A percentile compares a stretch with the other conserved stretches of the same genome.
Evolutionary conservation across 2,329 filamentous ascomycete genomes (phyloP).

Genomic region (Rhynchosporium agropyri): DNA sequence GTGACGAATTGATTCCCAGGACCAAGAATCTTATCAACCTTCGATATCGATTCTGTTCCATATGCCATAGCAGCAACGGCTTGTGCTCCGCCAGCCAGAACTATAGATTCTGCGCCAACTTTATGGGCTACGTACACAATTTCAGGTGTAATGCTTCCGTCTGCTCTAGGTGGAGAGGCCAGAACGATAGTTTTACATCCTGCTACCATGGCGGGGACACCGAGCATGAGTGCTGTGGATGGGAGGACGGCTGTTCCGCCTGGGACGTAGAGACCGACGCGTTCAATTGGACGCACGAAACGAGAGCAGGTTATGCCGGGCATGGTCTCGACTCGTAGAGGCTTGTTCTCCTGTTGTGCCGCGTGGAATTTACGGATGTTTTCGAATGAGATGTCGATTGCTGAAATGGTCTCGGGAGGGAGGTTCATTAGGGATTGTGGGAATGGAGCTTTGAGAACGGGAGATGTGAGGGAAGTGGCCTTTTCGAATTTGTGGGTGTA

Average conservation of each 20-base stretch:
- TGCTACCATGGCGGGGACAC: conserved; percentile 95
- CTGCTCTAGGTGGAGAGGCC: conserved; percentile 84
- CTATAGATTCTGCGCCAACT: conserved; percentile 92
- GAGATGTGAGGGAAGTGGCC: conserved; percentile 85
- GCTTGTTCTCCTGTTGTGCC: conserved; percentile 82
- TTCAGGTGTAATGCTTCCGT: conserved; percentile 91
- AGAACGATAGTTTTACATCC: conserved; percentile 95
- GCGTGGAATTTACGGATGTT: conserved; percentile 95
- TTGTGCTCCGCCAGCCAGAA: conserved; percentile 92
- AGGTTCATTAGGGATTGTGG: conserved; percentile 83
- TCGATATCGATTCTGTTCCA: conserved; percentile 89
- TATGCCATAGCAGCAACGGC: conserved; percentile 97
- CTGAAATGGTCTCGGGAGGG: conserved; percentile 77
- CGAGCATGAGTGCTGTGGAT: conserved; percentile 95
- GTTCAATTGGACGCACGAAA: conserved; percentile 88
- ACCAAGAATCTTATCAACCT: conserved; percentile 98
- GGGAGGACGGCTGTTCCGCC: conserved; percentile 97
- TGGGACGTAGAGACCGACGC: conserved; percentile 94
- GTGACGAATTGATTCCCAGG: conserved; percentile 99
- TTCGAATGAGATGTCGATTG: conserved; percentile 92
- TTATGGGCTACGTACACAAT: conserved; percentile 98
- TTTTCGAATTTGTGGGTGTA: conserved; percentile 99
- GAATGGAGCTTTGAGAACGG: conserved; percentile 89
- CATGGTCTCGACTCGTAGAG: conserved; percentile 93
- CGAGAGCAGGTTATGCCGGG: conserved; percentile 93